Conservation (phyloP, 2,329 filamentous ascomycete species). For the Phaeophleospora eucalypticola region DNA sequence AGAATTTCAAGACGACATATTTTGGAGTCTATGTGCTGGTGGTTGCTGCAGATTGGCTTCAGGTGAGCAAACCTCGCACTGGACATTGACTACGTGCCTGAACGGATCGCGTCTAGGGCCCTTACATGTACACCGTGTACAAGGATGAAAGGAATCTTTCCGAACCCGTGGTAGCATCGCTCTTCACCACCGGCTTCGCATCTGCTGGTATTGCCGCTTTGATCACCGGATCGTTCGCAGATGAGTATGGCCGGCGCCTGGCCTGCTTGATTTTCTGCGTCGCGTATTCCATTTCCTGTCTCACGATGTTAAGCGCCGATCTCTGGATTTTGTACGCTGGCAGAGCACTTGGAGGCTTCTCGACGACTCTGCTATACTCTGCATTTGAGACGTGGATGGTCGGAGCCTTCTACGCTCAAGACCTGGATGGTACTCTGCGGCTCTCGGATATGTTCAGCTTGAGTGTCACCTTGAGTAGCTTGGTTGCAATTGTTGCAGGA, state of each 20-base stretch:
- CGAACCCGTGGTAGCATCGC: constrained; percentile 43
- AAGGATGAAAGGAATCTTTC: constrained; percentile 48
- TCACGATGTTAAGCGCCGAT: constrained; percentile 48
- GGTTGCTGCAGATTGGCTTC: constrained; percentile 46
- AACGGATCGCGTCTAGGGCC: constrained; percentile 36
- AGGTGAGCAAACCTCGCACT: constrained; percentile 30
- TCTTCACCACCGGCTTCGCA: constrained; percentile 49
- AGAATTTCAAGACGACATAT: constrained; percentile 40
- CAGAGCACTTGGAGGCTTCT: constrained; percentile 52
- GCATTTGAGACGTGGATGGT: constrained; percentile 62
- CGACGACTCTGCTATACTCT: constrained; percentile 55
- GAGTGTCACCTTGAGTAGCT: constrained; percentile 52
- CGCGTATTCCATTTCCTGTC: constrained; percentile 51
- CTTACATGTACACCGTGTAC: constrained; percentile 52
- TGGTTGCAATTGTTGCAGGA: constrained; percentile 54
- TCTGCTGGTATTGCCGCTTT: constrained; percentile 48
- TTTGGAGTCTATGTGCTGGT: constrained; percentile 44
- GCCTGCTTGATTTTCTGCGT: constrained; percentile 55
- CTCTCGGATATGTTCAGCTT: constrained; percentile 52
- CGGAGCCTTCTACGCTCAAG: constrained; percentile 51
- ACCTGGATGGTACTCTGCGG: constrained; percentile 40
- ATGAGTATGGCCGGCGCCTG: constrained; percentile 48
- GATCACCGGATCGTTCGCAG: constrained; percentile 47
- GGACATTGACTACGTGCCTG: not conserved
- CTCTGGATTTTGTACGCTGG: constrained; percentile 49